Conservation (phyloP, 495 filamentous ascomycete genomes). For the Aspergillus asperescens region DNA sequence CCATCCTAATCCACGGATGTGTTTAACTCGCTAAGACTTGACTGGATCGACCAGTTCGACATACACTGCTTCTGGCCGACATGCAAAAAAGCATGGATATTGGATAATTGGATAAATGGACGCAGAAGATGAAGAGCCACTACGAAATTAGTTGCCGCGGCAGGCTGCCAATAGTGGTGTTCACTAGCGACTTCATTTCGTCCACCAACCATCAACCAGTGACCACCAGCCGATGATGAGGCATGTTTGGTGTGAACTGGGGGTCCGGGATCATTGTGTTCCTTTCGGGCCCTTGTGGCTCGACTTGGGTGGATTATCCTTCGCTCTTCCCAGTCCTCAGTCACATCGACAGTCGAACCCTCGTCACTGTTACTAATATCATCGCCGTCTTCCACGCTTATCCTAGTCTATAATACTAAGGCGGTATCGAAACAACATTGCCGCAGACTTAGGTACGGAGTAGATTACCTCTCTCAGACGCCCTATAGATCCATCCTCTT, state of each 20-base stretch:
- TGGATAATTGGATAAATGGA: too few relatives aligned
- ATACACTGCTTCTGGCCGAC: neutral
- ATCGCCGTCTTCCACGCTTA: neutral
- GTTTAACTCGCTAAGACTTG: conserved; percentile 3
- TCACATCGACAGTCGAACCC: conserved; percentile 1
- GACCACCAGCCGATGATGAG: neutral
- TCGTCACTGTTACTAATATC: neutral
- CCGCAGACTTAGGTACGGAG: neutral
- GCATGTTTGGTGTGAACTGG: neutral
- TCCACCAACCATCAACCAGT: too few relatives aligned
- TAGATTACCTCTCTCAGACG: too few relatives aligned
- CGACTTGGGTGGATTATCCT: conserved; percentile 8
- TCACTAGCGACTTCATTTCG: conserved; percentile 10
- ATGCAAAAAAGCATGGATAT: neutral
- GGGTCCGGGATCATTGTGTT: conserved; percentile 3
- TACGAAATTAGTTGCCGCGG: conserved; percentile 13
- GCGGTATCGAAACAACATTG: conserved; percentile 3
- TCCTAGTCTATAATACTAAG: neutral
- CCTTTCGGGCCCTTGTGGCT: conserved; percentile 3
- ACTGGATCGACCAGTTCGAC: conserved; percentile 10
- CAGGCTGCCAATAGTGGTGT: conserved; percentile 11
- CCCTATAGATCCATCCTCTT: neutral
- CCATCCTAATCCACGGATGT: conserved; percentile 9
- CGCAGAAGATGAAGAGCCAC: conserved; percentile 8
- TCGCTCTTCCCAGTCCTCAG: too few relatives aligned